Evolutionary conservation across 805 yeast species (phyloP), one percentile per base, ranked within the genome.

Genomic region (Phaffomyces antillensis): DNA sequence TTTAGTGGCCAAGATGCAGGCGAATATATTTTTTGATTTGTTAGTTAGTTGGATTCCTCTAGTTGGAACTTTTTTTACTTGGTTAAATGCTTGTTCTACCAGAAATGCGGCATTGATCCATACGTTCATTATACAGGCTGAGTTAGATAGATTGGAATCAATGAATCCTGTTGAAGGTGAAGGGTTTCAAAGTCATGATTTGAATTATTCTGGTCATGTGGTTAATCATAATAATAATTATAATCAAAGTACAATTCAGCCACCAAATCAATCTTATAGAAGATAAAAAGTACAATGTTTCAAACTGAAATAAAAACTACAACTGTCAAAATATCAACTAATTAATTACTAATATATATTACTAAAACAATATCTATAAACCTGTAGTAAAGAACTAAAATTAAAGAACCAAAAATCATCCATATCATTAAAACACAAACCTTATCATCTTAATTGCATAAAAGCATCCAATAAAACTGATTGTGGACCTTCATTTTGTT

Each of bases 81-180:
- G 96, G 91, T 48, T 90, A 61, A 77, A 87, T 58, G 86, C 81
- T 2, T 86, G 96, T 59, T 86, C 95, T 8, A 86, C 96, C 0
- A 70, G 96, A 56, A 90, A 91, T 61, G 95, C 96, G 0, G 90
- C 91, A 0, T 56, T 87, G 54, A 72, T 89, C 9, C 88, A 86
- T 59, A 76, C 55, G 5, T 41, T 42, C 17, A 41, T 59, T 8
- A 56, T 56, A 1, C 46, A 50, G 28, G 36, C 37, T 18, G 62
- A 54, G 37, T 11, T 45, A 33, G 39, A 46, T 31, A 47, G 36
- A 43, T 34, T 41, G 24, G 43, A 33, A 31, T 44, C 39, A 5
- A 32, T 38, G 39, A 26, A 37, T 26, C 37, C 41, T 20, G 30
- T 4, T 17, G 33, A 40, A 34, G 39, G 31, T 7, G 17, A 24